A percentile compares a stretch with the other conserved stretches of the same genome.
Evolutionary conservation across 495 filamentous ascomycete species (phyloP).

Genomic region (Venustampulla echinocandica): DNA sequence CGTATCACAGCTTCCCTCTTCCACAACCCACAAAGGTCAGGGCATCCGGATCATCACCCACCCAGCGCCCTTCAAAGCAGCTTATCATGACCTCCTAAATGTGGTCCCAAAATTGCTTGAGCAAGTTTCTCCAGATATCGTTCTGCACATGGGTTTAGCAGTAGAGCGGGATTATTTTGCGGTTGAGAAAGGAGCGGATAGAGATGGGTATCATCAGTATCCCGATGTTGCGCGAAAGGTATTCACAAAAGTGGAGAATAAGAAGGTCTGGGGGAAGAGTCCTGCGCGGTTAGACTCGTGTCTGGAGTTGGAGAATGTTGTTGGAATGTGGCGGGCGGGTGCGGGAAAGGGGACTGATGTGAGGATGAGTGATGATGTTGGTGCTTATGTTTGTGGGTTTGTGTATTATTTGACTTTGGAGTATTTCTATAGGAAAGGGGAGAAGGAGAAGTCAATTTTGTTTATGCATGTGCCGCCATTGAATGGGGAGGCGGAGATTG

Average conservation of each 20-base stretch:
- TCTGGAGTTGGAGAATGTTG: constrained; percentile 18
- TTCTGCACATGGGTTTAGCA: constrained; percentile 25
- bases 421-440: constrained; percentile 10
- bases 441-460: constrained; percentile 1
- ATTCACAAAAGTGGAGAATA: constrained; percentile 21
- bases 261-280: constrained; percentile 23
- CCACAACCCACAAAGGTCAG: neutral
- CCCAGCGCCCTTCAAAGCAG: constrained; percentile 10
- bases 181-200: constrained; percentile 21
- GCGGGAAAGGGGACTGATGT: constrained; percentile 13
- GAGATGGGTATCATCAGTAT: constrained; percentile 26
- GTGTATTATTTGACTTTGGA: constrained; percentile 23
- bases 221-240: constrained; percentile 23
- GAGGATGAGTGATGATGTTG: constrained; percentile 24
- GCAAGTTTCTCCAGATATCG: constrained; percentile 20
- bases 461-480: constrained; percentile 18
- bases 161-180: constrained; percentile 20
- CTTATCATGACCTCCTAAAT: constrained; percentile 20
- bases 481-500: constrained; percentile 4
- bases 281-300: constrained; percentile 12
- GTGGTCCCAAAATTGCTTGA: constrained; percentile 16
- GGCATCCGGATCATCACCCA: constrained; percentile 16
- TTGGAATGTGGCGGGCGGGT: constrained; percentile 7
- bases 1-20: constrained; percentile 4
- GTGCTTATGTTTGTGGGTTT: constrained; percentile 28